Conservation (phyloP, 345 rosid genomes). For the Murraya koenigii region DNA sequence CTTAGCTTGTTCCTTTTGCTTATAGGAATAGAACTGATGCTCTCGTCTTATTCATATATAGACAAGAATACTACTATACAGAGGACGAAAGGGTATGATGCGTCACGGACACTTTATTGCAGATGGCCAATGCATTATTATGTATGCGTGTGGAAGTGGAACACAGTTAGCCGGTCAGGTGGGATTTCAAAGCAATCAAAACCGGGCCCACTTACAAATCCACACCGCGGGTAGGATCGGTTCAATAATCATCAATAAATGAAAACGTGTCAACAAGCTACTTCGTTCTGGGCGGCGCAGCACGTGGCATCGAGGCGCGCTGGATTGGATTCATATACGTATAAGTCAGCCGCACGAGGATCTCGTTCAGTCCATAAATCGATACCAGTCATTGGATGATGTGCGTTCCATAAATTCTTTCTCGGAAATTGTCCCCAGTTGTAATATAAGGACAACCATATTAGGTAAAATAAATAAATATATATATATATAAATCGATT, state of each 20-base stretch:
- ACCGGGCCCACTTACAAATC: not conserved
- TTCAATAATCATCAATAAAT: not conserved
- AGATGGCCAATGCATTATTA: too few species aligned
- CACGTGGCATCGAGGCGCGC: not conserved
- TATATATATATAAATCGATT: too few species aligned
- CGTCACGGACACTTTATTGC: too few species aligned
- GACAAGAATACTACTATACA: too few species aligned
- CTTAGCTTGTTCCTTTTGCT: not conserved
- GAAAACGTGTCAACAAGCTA: not conserved
- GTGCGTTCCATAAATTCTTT: not conserved
- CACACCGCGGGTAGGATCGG: not conserved
- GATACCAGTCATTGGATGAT: not conserved
- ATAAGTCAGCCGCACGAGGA: constrained; percentile 8
- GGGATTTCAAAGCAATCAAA: not conserved
- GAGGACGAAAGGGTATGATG: not conserved
- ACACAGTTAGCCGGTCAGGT: not conserved
- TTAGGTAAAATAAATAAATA: too few species aligned
- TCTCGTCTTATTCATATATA: too few species aligned
- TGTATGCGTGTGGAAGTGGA: too few species aligned
- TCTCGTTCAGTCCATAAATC: too few species aligned
- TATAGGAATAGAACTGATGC: not conserved
- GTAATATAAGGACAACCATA: too few species aligned
- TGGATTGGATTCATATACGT: not conserved
- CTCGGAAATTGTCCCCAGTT: too few species aligned
- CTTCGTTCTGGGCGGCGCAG: not conserved